phyloP scores from a whole-genome alignment of 2,329 filamentous ascomycete species.

The Talaromyces albobiverticillius region DNA sequence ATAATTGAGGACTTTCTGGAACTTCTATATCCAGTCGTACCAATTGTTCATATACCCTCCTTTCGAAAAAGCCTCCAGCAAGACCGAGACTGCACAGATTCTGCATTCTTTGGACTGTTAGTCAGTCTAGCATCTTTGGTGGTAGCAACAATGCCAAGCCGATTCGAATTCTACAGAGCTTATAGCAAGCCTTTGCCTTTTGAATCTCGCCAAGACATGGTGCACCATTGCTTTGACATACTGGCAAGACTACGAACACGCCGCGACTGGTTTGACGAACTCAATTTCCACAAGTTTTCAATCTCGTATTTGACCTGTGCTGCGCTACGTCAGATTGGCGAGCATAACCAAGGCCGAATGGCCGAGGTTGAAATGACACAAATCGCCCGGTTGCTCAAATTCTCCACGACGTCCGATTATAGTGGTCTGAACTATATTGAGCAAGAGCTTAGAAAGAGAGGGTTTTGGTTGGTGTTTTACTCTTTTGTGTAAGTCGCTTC shows the following conservation, averaged over 20 bases:
- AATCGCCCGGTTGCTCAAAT: constrained; percentile 27
- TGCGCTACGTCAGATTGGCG: constrained; percentile 34
- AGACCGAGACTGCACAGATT: neutral
- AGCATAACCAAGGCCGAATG: constrained; percentile 36
- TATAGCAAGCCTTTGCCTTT: neutral
- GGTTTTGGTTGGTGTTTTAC: constrained; percentile 5
- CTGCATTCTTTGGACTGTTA: neutral
- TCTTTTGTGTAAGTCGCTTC: neutral
- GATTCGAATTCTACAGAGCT: neutral
- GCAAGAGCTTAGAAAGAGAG: constrained; percentile 1
- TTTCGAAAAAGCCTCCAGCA: neutral
- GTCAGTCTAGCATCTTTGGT: neutral
- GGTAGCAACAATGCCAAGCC: neutral
- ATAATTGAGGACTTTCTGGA: neutral
- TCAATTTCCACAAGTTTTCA: constrained; percentile 35
- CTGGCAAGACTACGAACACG: neutral
- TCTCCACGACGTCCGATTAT: neutral
- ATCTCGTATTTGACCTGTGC: constrained; percentile 32
- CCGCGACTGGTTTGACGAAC: constrained; percentile 16
- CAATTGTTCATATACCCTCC: neutral
- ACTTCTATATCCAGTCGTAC: neutral
- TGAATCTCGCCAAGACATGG: neutral
- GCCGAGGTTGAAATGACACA: constrained; percentile 36
- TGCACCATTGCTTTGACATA: neutral
- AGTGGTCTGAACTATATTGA: constrained; percentile 1